Percentiles rank a stretch among this genome's conserved stretches.
Conservation (phyloP, 1,284 basidiomycete genomes). For the Violaceomyces palustris region DNA sequence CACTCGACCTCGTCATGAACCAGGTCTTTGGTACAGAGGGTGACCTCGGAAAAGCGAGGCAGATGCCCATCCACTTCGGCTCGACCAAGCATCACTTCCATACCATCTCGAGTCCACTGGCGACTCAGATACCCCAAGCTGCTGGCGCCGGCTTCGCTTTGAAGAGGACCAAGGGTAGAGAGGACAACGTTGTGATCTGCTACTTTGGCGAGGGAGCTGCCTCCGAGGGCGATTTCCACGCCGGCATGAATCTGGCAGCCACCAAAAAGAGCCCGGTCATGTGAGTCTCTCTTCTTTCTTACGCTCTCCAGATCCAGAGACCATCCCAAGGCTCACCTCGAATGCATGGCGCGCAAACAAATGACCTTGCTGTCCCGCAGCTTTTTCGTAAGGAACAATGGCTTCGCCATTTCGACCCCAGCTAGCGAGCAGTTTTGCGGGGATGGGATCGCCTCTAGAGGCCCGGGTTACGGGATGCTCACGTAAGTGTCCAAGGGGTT, state of each 20-base stretch:
- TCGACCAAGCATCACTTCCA: conserved; percentile 80
- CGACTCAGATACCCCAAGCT: conserved; percentile 91
- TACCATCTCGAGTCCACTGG: conserved; percentile 87
- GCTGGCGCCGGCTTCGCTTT: conserved; percentile 87
- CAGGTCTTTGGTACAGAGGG: conserved; percentile 43
- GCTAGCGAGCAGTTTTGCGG: conserved; percentile 71
- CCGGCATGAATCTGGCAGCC: conserved; percentile 55
- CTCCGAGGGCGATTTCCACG: conserved; percentile 60
- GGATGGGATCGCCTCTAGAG: conserved; percentile 62
- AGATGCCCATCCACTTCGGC: conserved; percentile 66
- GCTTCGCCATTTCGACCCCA: conserved; percentile 92
- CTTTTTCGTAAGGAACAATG: conserved; percentile 66
- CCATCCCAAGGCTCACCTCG: too few species aligned
- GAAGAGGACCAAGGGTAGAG: conserved; percentile 68
- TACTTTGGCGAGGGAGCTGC: conserved; percentile 75
- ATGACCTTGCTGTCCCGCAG: conserved; percentile 62
- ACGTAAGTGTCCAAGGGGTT: conserved; percentile 14
- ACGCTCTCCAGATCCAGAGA: too few species aligned
- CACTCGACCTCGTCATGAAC: conserved; percentile 32
- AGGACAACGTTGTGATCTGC: conserved; percentile 67
- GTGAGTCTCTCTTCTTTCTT: conserved; percentile 44
- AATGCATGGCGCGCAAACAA: too few species aligned
- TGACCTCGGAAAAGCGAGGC: conserved; percentile 34
- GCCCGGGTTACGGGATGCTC: conserved; percentile 81
- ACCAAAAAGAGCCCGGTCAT: conserved; percentile 41